These are phyloP conservation scores for Puccinia novopanici DNA, from an alignment of 1,284 basidiomycete species.

Conservation along the genomic window DNA sequence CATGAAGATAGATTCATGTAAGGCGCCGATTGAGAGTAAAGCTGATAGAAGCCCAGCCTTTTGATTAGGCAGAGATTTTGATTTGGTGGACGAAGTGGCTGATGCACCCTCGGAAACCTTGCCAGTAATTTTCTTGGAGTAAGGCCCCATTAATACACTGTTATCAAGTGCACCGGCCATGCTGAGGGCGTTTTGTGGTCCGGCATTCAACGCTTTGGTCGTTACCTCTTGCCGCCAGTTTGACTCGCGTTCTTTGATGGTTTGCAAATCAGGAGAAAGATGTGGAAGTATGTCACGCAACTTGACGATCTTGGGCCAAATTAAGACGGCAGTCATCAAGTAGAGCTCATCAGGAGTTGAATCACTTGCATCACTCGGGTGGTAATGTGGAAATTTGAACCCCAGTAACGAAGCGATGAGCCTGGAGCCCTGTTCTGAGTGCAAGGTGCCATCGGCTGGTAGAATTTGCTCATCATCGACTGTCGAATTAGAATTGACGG, in stretches of 20 bases:
- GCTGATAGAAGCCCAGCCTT: conserved; percentile 76
- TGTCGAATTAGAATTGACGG: conserved; percentile 37
- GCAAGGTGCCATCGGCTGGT: conserved; percentile 27
- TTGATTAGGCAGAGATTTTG: conserved; percentile 71
- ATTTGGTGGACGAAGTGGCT: not conserved
- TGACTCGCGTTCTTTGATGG: conserved; percentile 53
- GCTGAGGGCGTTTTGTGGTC: conserved; percentile 35
- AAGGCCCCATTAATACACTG: not conserved
- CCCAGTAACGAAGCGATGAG: conserved; percentile 88
- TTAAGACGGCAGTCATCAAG: conserved; percentile 79
- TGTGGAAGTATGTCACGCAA: conserved; percentile 84
- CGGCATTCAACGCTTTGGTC: conserved; percentile 35
- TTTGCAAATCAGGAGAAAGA: conserved; percentile 62
- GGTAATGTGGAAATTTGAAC: conserved; percentile 90
- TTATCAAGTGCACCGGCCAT: conserved; percentile 50
- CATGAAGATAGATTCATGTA: conserved; percentile 75
- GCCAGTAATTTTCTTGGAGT: conserved; percentile 51
- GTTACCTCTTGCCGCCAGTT: conserved; percentile 39
- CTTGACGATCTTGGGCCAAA: conserved; percentile 81
- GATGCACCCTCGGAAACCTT: conserved; percentile 19
- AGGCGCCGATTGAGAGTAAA: conserved; percentile 80
- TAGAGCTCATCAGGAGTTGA: conserved; percentile 73
- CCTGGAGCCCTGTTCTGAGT: conserved; percentile 61
- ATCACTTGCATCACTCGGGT: conserved; percentile 66
- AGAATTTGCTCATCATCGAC: conserved; percentile 16